A percentile compares a stretch with the other conserved stretches of the same genome.
Evolutionary conservation across 352 stramenopile genomes (phyloP).

Genomic region (Pythium volutum): DNA sequence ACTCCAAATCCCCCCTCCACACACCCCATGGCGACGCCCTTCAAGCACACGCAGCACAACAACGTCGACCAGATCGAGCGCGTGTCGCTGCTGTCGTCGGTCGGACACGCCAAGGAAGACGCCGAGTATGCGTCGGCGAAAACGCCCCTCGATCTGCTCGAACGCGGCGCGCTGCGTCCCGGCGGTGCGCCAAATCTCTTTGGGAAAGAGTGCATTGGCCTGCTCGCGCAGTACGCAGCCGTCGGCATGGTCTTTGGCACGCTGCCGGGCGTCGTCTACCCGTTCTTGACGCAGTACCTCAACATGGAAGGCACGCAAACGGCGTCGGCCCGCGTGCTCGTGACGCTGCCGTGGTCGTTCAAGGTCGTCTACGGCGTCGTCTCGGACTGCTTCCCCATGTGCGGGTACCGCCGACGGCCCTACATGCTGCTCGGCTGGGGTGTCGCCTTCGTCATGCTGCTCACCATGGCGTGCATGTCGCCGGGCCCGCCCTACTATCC

Average conservation of each 20-base stretch:
- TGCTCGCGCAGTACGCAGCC: constrained; percentile 25
- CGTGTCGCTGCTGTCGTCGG: constrained; percentile 20
- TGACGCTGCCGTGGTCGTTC: constrained; percentile 30
- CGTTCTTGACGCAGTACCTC: constrained; percentile 28
- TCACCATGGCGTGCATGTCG: constrained; percentile 23
- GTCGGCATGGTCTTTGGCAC: constrained; percentile 16
- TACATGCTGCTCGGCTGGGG: constrained; percentile 37
- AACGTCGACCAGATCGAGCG: constrained; percentile 20
- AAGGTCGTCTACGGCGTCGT: constrained; percentile 32
- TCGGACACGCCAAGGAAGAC: constrained; percentile 12
- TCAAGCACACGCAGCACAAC: not conserved
- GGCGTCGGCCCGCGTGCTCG: constrained; percentile 18
- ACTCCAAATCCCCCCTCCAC: not conserved
- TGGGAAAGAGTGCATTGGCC: constrained; percentile 20
- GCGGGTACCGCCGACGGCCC: constrained; percentile 30
- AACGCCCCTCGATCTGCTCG: constrained; percentile 20
- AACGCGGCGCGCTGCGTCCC: constrained; percentile 26
- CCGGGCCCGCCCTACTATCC: constrained; percentile 31
- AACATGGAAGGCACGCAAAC: constrained; percentile 29
- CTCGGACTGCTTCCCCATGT: constrained; percentile 28
- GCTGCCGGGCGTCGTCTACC: constrained; percentile 26
- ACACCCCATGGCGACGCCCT: not conserved
- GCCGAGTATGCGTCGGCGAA: constrained; percentile 20
- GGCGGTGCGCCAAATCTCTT: constrained; percentile 21
- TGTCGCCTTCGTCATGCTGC: constrained; percentile 16